phyloP scores from a whole-genome alignment of 495 filamentous ascomycete genomes.

The Cercophora scortea region DNA sequence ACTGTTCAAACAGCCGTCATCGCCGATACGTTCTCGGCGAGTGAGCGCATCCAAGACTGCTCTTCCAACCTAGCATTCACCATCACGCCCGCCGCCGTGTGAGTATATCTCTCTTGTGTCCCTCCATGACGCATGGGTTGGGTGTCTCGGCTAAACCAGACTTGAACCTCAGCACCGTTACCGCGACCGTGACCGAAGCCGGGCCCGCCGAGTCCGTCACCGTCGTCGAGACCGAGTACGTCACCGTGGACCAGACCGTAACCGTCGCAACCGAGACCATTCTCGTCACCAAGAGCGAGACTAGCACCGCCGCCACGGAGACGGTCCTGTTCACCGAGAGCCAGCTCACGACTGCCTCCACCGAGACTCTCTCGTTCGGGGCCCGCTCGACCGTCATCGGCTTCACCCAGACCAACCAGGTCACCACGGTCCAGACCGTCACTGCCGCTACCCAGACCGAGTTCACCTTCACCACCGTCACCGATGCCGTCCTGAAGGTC shows the following conservation, averaged over 20 bases:
- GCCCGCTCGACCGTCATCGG: background rate
- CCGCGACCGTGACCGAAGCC: slow-evolving; percentile 1
- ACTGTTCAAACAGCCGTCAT: background rate
- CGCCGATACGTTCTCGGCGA: background rate
- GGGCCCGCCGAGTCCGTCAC: slow-evolving; percentile 4
- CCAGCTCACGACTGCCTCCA: background rate
- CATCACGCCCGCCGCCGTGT: slow-evolving; percentile 1
- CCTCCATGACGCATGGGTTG: no score
- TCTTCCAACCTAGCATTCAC: slow-evolving; percentile 4
- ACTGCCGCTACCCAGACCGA: background rate
- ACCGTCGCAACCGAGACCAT: slow-evolving; percentile 3
- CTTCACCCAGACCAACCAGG: background rate
- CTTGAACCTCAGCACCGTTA: slow-evolving; percentile 1
- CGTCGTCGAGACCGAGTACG: background rate
- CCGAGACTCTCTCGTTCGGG: background rate
- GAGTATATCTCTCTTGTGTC: background rate
- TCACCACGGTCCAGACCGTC: background rate
- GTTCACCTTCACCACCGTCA: background rate
- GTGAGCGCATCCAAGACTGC: slow-evolving; percentile 6
- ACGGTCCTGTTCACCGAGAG: background rate
- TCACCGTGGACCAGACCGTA: background rate
- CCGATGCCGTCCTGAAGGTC: background rate
- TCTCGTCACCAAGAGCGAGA: slow-evolving; percentile 5
- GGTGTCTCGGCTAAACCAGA: background rate
- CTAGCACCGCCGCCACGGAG: slow-evolving; percentile 1